Evolutionary conservation across 805 yeast genomes (phyloP).

Genomic region (Debaryomyces maramus): DNA sequence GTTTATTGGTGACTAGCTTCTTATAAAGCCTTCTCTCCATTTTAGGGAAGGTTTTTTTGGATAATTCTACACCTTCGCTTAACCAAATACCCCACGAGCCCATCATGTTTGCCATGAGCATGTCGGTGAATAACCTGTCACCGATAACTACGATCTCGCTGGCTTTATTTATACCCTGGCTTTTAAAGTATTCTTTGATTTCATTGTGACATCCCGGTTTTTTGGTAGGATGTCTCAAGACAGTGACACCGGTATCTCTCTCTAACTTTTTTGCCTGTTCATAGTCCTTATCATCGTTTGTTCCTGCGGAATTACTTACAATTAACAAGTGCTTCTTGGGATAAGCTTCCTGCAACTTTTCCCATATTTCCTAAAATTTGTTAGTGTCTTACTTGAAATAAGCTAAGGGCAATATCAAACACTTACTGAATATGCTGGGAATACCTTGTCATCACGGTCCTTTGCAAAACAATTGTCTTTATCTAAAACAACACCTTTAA

Average conservation of each 20-base stretch:
- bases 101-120: slow-evolving; percentile 92
- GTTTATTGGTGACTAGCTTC: slow-evolving; percentile 18
- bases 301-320: slow-evolving; percentile 93
- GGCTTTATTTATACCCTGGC: slow-evolving; percentile 47
- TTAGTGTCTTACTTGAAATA: slow-evolving; percentile 7
- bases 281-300: slow-evolving; percentile 65
- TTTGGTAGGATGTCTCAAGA: slow-evolving; percentile 69
- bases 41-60: slow-evolving; percentile 51
- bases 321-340: slow-evolving; percentile 67
- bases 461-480: slow-evolving; percentile 94
- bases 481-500: slow-evolving; percentile 82
- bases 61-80: slow-evolving; percentile 65
- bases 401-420: not conserved
- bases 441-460: slow-evolving; percentile 75
- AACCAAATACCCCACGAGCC: slow-evolving; percentile 86
- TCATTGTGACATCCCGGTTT: slow-evolving; percentile 81
- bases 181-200: slow-evolving; percentile 57
- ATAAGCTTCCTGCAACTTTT: slow-evolving; percentile 49
- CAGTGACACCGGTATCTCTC: slow-evolving; percentile 62
- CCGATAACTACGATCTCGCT: slow-evolving; percentile 83
- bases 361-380: slow-evolving; percentile 47
- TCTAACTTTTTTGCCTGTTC: slow-evolving; percentile 65
- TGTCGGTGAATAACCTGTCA: slow-evolving; percentile 87
- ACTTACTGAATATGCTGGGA: slow-evolving; percentile 63
- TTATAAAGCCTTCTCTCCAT: slow-evolving; percentile 47